Conservation (phyloP, 2,329 filamentous ascomycete species). For the Hypoxylon sp. region DNA sequence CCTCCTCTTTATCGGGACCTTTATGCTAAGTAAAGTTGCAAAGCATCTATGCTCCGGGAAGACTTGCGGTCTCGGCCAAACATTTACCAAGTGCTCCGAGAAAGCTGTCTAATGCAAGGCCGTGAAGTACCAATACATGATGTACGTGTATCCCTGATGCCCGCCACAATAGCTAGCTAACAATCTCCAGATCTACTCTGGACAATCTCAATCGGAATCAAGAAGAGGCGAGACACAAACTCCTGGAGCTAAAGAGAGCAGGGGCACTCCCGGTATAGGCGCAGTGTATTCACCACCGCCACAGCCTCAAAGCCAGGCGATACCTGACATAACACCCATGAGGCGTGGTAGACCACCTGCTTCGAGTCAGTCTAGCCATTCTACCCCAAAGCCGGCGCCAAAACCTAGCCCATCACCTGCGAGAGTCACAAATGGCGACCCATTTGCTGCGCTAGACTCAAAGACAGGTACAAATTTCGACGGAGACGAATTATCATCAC, state of each 20-base stretch:
- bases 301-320: slow-evolving; percentile 74
- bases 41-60: slow-evolving; percentile 92
- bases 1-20: slow-evolving; percentile 11
- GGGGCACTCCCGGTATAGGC: slow-evolving; percentile 76
- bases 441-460: slow-evolving; percentile 90
- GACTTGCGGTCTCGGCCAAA: slow-evolving; percentile 84
- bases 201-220: slow-evolving; percentile 74
- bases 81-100: slow-evolving; percentile 92
- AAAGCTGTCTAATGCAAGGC: slow-evolving; percentile 90
- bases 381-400: slow-evolving; percentile 57
- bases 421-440: slow-evolving; percentile 80
- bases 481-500: slow-evolving; percentile 84
- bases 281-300: slow-evolving; percentile 84
- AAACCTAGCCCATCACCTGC: slow-evolving; percentile 78
- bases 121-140: slow-evolving; percentile 90
- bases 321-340: slow-evolving; percentile 96
- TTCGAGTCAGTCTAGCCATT: slow-evolving; percentile 58
- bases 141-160: slow-evolving; percentile 67
- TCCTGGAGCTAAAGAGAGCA: slow-evolving; percentile 65
- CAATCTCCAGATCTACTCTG: slow-evolving; percentile 77
- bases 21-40: slow-evolving; percentile 41
- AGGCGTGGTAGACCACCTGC: slow-evolving; percentile 81
- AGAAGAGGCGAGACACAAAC: slow-evolving; percentile 67
- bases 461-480: slow-evolving; percentile 66
- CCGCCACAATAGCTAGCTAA: slow-evolving; percentile 35